These are phyloP conservation scores for Saccharomycopsis sp. DNA, from an alignment of 805 yeast species.

Conservation along the genomic window DNA sequence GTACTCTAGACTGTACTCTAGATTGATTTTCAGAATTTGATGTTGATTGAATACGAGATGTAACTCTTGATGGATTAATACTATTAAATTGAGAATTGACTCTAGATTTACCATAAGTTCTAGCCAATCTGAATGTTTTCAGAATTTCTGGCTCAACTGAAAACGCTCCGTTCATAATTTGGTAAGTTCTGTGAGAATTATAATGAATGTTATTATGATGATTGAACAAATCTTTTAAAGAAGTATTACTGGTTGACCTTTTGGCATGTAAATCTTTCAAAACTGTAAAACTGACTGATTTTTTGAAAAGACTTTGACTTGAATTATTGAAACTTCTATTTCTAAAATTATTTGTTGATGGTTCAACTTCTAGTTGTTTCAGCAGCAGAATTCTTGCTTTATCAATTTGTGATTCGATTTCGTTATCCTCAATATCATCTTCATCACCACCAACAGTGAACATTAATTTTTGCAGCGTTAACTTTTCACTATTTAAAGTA, in stretches of 20 bases:
- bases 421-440: not conserved
- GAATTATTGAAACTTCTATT: no score
- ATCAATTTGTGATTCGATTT: not conserved
- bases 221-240: conserved; percentile 6
- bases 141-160: conserved; percentile 9
- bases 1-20: no score
- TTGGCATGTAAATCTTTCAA: conserved; percentile 1
- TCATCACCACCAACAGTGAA: no score
- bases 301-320: not conserved
- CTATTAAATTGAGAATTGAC: conserved; percentile 10
- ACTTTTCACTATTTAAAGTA: no score
- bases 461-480: no score
- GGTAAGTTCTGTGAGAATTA: not conserved
- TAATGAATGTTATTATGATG: not conserved
- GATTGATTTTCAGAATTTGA: no score
- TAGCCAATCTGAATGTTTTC: conserved; percentile 2
- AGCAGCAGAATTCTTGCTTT: not conserved
- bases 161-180: conserved; percentile 10
- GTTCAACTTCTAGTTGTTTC: no score
- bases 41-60: conserved; percentile 4
- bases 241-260: conserved; percentile 1
- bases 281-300: conserved; percentile 9
- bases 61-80: conserved; percentile 16
- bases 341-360: not conserved
- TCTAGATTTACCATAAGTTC: conserved; percentile 16